These are phyloP conservation scores for Chlamydomonas sp. DNA, from an alignment of 139 green algal genomes.

Conservation along the genomic window DNA sequence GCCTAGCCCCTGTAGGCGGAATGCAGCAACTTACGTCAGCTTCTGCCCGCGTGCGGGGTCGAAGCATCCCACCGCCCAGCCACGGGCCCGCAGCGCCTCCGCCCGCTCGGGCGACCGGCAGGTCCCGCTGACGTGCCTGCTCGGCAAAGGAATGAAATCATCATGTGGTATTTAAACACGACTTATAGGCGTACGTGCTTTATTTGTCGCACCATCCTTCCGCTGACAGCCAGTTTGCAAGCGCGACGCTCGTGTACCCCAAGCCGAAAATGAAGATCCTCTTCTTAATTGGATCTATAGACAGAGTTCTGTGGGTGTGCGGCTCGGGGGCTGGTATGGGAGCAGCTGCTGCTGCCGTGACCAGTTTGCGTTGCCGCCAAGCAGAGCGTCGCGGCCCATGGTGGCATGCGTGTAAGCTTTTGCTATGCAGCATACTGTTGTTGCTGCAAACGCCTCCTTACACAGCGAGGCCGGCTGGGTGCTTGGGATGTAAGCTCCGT, in stretches of 20 bases:
- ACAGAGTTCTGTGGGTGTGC: too few relatives aligned
- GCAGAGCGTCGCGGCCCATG: too few relatives aligned
- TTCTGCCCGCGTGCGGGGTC: background rate
- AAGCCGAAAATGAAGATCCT: constrained; percentile 31
- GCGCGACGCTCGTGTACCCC: constrained; percentile 26
- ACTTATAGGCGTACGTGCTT: background rate
- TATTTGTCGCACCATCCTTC: constrained; percentile 1
- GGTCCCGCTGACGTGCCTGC: constrained; percentile 22
- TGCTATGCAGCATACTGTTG: too few relatives aligned
- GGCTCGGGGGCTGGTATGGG: too few relatives aligned
- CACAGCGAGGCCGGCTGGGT: too few relatives aligned
- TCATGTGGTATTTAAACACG: background rate
- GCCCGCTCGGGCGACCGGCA: background rate
- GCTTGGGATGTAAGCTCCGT: too few relatives aligned
- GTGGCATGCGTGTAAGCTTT: too few relatives aligned
- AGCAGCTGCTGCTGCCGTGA: too few relatives aligned
- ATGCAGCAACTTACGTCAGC: background rate
- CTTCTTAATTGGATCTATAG: background rate
- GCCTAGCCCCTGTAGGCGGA: background rate
- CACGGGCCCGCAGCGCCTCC: background rate
- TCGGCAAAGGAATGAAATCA: too few relatives aligned
- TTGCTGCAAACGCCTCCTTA: too few relatives aligned
- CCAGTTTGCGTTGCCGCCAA: too few relatives aligned
- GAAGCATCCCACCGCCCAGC: constrained; percentile 6
- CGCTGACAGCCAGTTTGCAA: constrained; percentile 23